These are phyloP conservation scores for Coniosporium tulheliwenetii DNA, from an alignment of 2,329 filamentous ascomycete genomes.

Conservation along the genomic window DNA sequence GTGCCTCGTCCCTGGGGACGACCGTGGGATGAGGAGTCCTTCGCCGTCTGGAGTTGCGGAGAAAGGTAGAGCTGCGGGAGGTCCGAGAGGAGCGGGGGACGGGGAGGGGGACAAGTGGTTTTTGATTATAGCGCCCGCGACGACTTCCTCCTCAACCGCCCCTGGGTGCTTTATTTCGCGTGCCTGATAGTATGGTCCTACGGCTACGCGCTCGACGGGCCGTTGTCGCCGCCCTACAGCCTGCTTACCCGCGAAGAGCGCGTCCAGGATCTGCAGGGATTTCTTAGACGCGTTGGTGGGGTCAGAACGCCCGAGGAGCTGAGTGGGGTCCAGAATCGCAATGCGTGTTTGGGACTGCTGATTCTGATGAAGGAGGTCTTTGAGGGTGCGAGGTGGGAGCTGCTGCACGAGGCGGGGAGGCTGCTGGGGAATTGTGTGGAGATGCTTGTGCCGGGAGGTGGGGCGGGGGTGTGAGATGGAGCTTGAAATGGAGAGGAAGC, in stretches of 20 bases:
- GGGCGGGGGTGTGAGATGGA: too few relatives aligned
- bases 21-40: slow-evolving; percentile 20
- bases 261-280: slow-evolving; percentile 63
- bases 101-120: slow-evolving; percentile 2
- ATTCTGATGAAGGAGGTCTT: slow-evolving; percentile 74
- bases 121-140: slow-evolving; percentile 62
- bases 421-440: slow-evolving; percentile 69
- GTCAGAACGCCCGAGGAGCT: slow-evolving; percentile 65
- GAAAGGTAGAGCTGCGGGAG: slow-evolving; percentile 1
- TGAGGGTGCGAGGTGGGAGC: slow-evolving; percentile 71
- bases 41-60: slow-evolving; percentile 12
- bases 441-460: slow-evolving; percentile 22
- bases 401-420: slow-evolving; percentile 73
- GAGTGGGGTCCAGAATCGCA: slow-evolving; percentile 56
- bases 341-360: slow-evolving; percentile 67
- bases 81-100: slow-evolving; percentile 1
- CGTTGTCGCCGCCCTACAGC: slow-evolving; percentile 37
- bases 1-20: slow-evolving; percentile 54
- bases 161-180: slow-evolving; percentile 93
- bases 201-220: slow-evolving; percentile 76
- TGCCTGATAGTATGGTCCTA: slow-evolving; percentile 90
- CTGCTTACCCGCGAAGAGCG: slow-evolving; percentile 49
- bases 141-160: slow-evolving; percentile 77
- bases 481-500: too few relatives aligned
- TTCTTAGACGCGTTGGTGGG: slow-evolving; percentile 55